Conservation (phyloP, 2,329 filamentous ascomycete species). For the Magnaporthiopsis poae region DNA sequence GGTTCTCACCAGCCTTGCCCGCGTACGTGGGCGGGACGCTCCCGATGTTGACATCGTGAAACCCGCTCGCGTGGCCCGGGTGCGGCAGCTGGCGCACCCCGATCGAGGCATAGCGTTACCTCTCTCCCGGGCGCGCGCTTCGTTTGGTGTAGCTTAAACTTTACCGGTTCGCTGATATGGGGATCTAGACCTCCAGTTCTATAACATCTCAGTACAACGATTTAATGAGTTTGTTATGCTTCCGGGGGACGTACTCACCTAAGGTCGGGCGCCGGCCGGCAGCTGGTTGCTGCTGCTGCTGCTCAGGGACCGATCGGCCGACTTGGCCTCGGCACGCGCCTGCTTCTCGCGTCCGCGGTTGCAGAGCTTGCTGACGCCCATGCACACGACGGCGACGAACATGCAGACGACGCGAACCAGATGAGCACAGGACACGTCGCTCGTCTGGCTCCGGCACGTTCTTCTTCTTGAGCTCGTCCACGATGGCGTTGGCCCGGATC, state of each 20-base stretch:
- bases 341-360: conserved; percentile 3
- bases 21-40: not conserved
- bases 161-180: too few relatives aligned
- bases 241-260: too few relatives aligned
- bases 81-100: not conserved
- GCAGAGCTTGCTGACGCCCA: conserved; percentile 3
- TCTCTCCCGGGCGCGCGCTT: too few relatives aligned
- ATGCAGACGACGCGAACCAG: conserved; percentile 4
- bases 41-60: not conserved
- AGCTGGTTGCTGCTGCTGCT: not conserved
- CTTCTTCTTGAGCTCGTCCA: conserved; percentile 1
- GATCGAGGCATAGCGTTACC: too few relatives aligned
- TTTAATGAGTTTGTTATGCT: too few relatives aligned
- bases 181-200: too few relatives aligned
- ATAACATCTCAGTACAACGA: too few relatives aligned
- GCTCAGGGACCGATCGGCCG: too few relatives aligned
- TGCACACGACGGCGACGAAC: not conserved
- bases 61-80: not conserved
- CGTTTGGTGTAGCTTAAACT: too few relatives aligned
- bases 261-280: too few relatives aligned
- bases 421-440: conserved; percentile 2
- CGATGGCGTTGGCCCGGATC: not conserved
- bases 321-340: not conserved
- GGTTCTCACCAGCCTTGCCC: not conserved
- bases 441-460: not conserved